Percentiles rank a stretch among this genome's conserved stretches.
Evolutionary conservation across 2,329 filamentous ascomycete species (phyloP).

Genomic region (Diplodia seriata): DNA sequence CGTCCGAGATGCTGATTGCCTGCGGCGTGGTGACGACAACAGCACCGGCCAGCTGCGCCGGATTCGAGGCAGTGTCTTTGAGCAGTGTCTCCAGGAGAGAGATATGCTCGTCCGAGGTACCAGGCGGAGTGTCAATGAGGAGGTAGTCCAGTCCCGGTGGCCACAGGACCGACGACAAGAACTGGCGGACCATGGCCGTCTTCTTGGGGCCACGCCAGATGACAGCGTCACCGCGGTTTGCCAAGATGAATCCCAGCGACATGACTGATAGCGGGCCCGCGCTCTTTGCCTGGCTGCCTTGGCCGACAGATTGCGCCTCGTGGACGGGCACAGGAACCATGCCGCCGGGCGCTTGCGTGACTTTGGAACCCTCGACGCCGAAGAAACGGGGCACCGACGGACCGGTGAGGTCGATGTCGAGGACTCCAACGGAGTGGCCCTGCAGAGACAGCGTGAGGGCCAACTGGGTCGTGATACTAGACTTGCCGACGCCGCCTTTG

Average conservation of each 20-base stretch:
- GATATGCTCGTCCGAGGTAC: constrained; percentile 66
- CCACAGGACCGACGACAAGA: constrained; percentile 91
- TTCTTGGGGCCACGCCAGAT: constrained; percentile 99
- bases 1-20: constrained; percentile 89
- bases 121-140: constrained; percentile 93
- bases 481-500: constrained; percentile 98
- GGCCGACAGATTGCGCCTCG: constrained; percentile 52
- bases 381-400: constrained; percentile 97
- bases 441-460: constrained; percentile 85
- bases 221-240: constrained; percentile 83
- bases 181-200: constrained; percentile 98
- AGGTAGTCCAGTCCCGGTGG: constrained; percentile 82
- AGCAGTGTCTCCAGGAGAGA: constrained; percentile 61
- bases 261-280: constrained; percentile 78
- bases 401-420: constrained; percentile 95
- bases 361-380: constrained; percentile 85
- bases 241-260: constrained; percentile 90
- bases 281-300: constrained; percentile 24
- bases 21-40: constrained; percentile 97
- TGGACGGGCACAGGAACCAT: constrained; percentile 93
- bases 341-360: constrained; percentile 87
- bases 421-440: constrained; percentile 88
- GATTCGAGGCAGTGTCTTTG: constrained; percentile 45
- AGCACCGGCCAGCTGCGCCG: constrained; percentile 79
- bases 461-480: constrained; percentile 94